Base-by-base conservation (phyloP, 768 basidiomycete species). In the Xerocomus brunneocitrinus region DNA sequence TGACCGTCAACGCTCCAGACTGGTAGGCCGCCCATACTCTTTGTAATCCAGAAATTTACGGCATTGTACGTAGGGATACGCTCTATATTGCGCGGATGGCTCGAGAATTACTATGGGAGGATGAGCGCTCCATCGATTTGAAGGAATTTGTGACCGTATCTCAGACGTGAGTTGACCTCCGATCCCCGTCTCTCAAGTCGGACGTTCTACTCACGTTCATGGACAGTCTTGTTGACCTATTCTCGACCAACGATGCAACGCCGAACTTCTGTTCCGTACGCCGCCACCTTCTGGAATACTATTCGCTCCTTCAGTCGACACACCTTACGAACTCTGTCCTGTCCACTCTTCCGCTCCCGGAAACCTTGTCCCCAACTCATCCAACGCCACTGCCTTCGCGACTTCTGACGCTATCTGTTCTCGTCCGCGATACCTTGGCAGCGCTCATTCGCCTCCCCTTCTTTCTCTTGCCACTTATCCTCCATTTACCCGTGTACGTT, bases 1-100 rank as follows among this genome's bases (percentile, higher is more conserved):
- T 85, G 35, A 97, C 90, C 7, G 80, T 98, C 54, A 98, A 99
- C 65, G 90, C 93, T 12, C 85, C 90, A 31, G 91, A 98, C 69
- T 99, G 97, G 95, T 93, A 76, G 52, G 79, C 76, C 38, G 34
- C 43, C 2, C 38, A 35, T 50, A 56, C n/a, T 49, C n/a, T 55
- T 50, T 35, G 39, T 34, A 24, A 58, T 47, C 16, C 47, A 25
- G 60, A 60, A 53, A 47, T 53, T 38, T 40, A 71, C 58, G 50
- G 54, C 57, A 38, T 58, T 52, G 51, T 62, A 56, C 46, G 22
- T 58, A 97, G 92, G 94, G 89, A 95, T 56, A 90, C 91, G 0
- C 76, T 97, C 5, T 91, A 89, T 68, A 84, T 83, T 34, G 94
- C 93, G 7, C 83, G 89, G 52, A 98, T 95, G 88, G 92, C 95